Percentiles rank a stretch among this genome's conserved stretches.
These are phyloP conservation scores for Dactylella cylindrospora DNA, from an alignment of 2,329 filamentous ascomycete species.

Conservation along the genomic window DNA sequence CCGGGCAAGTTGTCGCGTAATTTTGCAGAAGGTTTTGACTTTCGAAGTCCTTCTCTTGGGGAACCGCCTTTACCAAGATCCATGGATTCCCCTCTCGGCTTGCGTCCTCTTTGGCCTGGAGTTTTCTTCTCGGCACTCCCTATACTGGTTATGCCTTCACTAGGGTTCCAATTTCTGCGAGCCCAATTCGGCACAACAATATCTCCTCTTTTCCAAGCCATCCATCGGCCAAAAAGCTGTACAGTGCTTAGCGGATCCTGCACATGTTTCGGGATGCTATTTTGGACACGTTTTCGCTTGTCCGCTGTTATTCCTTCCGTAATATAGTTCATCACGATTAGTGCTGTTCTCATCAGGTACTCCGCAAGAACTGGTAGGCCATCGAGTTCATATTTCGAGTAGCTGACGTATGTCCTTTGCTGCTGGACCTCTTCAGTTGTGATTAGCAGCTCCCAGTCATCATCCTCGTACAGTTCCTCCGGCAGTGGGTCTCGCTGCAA, in stretches of 20 bases:
- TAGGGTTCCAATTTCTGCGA: constrained; percentile 55
- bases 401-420: constrained; percentile 58
- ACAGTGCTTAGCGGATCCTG: constrained; percentile 64
- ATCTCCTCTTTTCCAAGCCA: constrained; percentile 68
- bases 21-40: constrained; percentile 37
- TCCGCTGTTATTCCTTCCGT: constrained; percentile 62
- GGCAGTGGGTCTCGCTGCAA: constrained; percentile 67
- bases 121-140: constrained; percentile 8
- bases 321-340: constrained; percentile 47
- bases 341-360: constrained; percentile 46
- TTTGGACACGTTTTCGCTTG: constrained; percentile 62
- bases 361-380: constrained; percentile 47
- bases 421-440: constrained; percentile 64
- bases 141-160: constrained; percentile 51
- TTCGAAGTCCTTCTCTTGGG: constrained; percentile 35
- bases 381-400: constrained; percentile 47
- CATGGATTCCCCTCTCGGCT: constrained; percentile 12
- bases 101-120: constrained; percentile 18
- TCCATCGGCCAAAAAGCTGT: constrained; percentile 65
- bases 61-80: constrained; percentile 32
- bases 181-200: constrained; percentile 65
- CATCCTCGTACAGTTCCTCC: constrained; percentile 58
- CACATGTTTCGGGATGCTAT: constrained; percentile 64
- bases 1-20: constrained; percentile 31
- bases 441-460: constrained; percentile 60